Evolutionary conservation across 2,329 filamentous ascomycete genomes (phyloP), one percentile per base, ranked within the genome.

Genomic region (Colletotrichum scovillei): DNA sequence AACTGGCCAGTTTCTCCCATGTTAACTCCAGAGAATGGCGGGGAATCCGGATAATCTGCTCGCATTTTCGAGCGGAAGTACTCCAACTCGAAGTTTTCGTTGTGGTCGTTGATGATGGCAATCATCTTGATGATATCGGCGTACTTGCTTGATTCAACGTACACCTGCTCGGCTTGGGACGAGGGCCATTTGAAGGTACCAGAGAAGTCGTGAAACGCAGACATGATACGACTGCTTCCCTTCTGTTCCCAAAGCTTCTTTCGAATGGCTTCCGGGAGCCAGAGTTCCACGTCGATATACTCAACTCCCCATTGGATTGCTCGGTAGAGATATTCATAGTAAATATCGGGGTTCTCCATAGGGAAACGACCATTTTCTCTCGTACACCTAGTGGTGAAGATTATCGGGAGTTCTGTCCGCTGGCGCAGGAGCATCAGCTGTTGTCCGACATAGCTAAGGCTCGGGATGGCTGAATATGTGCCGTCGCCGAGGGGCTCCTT

Each of bases 91-190:
- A 97, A 97, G 82, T 97, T 97, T 77, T 95, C 94, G 79, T 95
- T 94, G 80, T 93, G 92, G 53, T 93, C 92, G 79, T 91, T 92
- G 79, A 95, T 94, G 79, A 95, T 92, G 38, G 93, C 92, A 78
- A 97, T 97, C 93, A 97, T 97, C 85, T 97, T 97, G 79, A 97
- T 92, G 70, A 97, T 94, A 80, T 97, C 94, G 59, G 93, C 93
- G 76, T 95, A 95, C 72, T 90, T 90, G 59, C 90, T 89, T 9
- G 93, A 94, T 76, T 92, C 89, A 72, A 90, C 86, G 77, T 95
- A 97, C 4, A 96, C 88, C 12, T 89, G 85, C 78, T 93, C 90
- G 1, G 94, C 94, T 76, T 93, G 89, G 7, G 89, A 83, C 0
- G 93, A 94, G 0, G 93, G 92, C 94, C 94, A 97, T 78, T 92